Percentiles rank a stretch among this genome's conserved stretches.
These are phyloP conservation scores for Megacollybia marginata DNA, from an alignment of 768 basidiomycete species.

Conservation along the genomic window DNA sequence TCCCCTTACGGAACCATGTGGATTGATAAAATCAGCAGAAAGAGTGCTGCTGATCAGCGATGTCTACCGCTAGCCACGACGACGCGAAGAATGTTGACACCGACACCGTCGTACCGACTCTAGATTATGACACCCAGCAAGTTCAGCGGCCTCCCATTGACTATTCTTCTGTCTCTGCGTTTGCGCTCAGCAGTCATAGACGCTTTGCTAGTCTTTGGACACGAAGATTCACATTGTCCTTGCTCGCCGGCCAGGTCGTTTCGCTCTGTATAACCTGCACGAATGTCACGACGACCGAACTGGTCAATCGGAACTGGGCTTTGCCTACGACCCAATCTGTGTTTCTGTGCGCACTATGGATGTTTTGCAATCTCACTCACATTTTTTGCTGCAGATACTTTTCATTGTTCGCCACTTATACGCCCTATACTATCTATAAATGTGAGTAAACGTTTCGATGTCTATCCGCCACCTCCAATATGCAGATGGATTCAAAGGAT, in stretches of 20 bases:
- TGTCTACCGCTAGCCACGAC: too few relatives aligned
- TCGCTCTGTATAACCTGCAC: conserved; percentile 88
- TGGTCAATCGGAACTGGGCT: conserved; percentile 60
- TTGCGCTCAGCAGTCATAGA: conserved; percentile 42
- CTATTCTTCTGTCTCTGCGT: conserved; percentile 52
- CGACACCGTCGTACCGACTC: too few relatives aligned
- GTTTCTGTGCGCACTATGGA: conserved; percentile 64
- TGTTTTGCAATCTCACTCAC: neutral
- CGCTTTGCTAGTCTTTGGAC: conserved; percentile 79
- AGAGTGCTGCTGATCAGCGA: too few relatives aligned
- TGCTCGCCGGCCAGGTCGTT: conserved; percentile 75
- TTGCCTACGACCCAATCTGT: conserved; percentile 78
- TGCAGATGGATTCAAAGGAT: conserved; percentile 77
- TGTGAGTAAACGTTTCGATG: conserved; percentile 33
- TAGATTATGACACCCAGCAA: too few relatives aligned
- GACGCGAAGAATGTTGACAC: too few relatives aligned
- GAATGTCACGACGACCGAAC: conserved; percentile 78
- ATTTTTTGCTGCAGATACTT: conserved; percentile 51
- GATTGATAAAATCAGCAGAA: too few relatives aligned
- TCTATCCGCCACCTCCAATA: conserved; percentile 1
- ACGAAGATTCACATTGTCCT: conserved; percentile 56
- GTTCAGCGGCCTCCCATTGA: conserved; percentile 49
- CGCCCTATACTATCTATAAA: conserved; percentile 84
- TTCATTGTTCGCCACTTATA: conserved; percentile 66
- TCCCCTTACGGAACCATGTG: too few relatives aligned